These are phyloP conservation scores for Orobanche coerulescens DNA, from an alignment of 257 asterid genomes.

Conservation along the genomic window DNA sequence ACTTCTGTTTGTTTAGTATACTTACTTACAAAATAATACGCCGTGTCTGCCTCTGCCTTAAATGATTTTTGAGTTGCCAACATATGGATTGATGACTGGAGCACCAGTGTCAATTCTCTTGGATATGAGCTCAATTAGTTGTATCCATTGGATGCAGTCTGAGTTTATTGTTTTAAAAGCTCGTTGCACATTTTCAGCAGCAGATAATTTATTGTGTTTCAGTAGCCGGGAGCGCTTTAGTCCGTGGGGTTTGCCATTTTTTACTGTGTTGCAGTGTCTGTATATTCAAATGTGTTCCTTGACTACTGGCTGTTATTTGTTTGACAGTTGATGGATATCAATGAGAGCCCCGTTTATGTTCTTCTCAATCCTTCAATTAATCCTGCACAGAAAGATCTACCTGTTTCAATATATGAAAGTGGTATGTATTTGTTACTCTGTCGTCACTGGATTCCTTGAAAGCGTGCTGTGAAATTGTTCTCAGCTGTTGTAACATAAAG, in stretches of 20 bases:
- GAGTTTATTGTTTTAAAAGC: background rate
- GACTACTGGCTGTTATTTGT: conserved; percentile 9
- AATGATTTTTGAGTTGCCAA: background rate
- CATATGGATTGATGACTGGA: background rate
- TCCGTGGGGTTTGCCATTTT: too few relatives aligned
- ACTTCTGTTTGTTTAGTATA: background rate
- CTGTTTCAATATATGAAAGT: conserved; percentile 80
- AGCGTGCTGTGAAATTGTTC: conserved; percentile 14
- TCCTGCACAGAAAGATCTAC: conserved; percentile 91
- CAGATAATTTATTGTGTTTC: background rate
- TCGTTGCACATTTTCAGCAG: background rate
- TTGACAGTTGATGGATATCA: conserved; percentile 84
- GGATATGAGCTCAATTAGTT: conserved; percentile 1
- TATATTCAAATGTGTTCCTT: conserved; percentile 1
- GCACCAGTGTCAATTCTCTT: background rate
- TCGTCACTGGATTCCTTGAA: background rate
- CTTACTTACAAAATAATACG: background rate
- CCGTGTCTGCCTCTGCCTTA: background rate
- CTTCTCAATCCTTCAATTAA: conserved; percentile 89
- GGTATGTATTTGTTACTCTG: conserved; percentile 41
- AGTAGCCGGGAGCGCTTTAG: too few relatives aligned
- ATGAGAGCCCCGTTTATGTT: conserved; percentile 87
- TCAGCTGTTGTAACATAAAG: background rate
- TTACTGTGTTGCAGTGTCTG: background rate
- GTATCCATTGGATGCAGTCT: background rate